These are phyloP conservation scores for Paramecium tetraurelia DNA, from an alignment of 73 alveolate species.

Conservation along the genomic window DNA sequence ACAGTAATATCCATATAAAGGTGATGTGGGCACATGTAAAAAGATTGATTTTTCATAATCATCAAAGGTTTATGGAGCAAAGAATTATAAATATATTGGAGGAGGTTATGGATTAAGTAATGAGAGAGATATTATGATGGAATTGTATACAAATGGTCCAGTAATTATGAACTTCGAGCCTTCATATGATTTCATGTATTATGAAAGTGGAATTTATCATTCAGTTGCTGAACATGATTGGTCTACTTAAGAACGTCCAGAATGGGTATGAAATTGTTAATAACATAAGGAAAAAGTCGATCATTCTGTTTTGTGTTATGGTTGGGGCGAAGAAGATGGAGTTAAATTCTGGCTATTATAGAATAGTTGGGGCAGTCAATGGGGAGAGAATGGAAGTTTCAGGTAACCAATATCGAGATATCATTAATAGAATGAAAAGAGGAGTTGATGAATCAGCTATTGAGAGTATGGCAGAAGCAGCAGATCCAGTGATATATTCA, in stretches of 20 bases:
- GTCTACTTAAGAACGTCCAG: conserved; percentile 44
- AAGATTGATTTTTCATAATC: conserved; percentile 9
- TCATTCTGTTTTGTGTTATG: conserved; percentile 61
- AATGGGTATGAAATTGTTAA: neutral
- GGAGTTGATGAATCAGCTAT: conserved; percentile 59
- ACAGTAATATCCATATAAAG: conserved; percentile 55
- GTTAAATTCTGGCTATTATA: conserved; percentile 53
- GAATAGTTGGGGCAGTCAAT: conserved; percentile 57
- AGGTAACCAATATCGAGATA: neutral
- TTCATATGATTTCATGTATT: conserved; percentile 58
- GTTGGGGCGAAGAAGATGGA: conserved; percentile 65
- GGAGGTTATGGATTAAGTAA: conserved; percentile 60
- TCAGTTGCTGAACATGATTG: conserved; percentile 58
- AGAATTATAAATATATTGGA: conserved; percentile 59
- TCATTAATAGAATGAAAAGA: conserved; percentile 54
- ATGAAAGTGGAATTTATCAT: conserved; percentile 61
- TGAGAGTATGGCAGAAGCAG: conserved; percentile 55
- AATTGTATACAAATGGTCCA: conserved; percentile 54
- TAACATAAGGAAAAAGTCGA: conserved; percentile 54
- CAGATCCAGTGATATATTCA: conserved; percentile 19
- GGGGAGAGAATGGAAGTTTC: conserved; percentile 64
- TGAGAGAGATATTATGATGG: conserved; percentile 63
- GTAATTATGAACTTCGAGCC: conserved; percentile 59
- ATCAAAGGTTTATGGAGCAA: neutral
- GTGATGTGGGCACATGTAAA: conserved; percentile 51